A percentile compares a stretch with the other conserved stretches of the same genome.
phyloP scores from a whole-genome alignment of 1,139 yeast genomes.

The Trichomonascaceae sp. region DNA sequence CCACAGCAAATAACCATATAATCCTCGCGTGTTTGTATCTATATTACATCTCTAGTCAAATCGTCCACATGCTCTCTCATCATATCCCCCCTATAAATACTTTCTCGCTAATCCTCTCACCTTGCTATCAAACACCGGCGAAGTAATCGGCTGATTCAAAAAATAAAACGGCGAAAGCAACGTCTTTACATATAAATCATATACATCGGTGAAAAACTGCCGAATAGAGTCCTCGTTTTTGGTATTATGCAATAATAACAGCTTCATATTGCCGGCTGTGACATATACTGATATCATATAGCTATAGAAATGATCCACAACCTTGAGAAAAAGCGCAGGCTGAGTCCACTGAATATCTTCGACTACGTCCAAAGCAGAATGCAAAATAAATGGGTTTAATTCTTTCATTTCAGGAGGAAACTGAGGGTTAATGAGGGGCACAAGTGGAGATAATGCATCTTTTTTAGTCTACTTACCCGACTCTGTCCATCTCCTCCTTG shows the following conservation, averaged over 20 bases:
- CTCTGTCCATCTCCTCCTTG: slow-evolving; percentile 57
- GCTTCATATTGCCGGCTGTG: slow-evolving; percentile 82
- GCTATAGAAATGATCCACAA: slow-evolving; percentile 82
- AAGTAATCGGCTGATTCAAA: slow-evolving; percentile 66
- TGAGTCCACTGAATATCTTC: slow-evolving; percentile 85
- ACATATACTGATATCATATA: slow-evolving; percentile 72
- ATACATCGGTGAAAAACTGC: slow-evolving; percentile 77
- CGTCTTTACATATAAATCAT: slow-evolving; percentile 83
- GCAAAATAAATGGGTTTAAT: slow-evolving; percentile 79
- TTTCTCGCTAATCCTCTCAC: slow-evolving; percentile 70
- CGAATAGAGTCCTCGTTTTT: slow-evolving; percentile 66
- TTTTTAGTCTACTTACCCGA: slow-evolving; percentile 25
- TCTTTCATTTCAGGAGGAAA: slow-evolving; percentile 71
- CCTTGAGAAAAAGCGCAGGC: slow-evolving; percentile 60
- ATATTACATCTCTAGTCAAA: too few relatives aligned
- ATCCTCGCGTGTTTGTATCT: too few relatives aligned
- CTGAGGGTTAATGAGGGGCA: slow-evolving; percentile 18
- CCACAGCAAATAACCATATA: too few relatives aligned
- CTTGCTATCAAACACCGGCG: slow-evolving; percentile 69
- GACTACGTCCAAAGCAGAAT: slow-evolving; percentile 79
- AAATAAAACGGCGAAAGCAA: slow-evolving; percentile 81
- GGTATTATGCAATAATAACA: slow-evolving; percentile 68
- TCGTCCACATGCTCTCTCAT: neutral
- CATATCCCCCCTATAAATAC: slow-evolving; percentile 44
- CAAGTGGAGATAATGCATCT: neutral